Evolutionary conservation across 345 rosid genomes (phyloP), one percentile per base, ranked within the genome.

Genomic region (Boechera stricta): DNA sequence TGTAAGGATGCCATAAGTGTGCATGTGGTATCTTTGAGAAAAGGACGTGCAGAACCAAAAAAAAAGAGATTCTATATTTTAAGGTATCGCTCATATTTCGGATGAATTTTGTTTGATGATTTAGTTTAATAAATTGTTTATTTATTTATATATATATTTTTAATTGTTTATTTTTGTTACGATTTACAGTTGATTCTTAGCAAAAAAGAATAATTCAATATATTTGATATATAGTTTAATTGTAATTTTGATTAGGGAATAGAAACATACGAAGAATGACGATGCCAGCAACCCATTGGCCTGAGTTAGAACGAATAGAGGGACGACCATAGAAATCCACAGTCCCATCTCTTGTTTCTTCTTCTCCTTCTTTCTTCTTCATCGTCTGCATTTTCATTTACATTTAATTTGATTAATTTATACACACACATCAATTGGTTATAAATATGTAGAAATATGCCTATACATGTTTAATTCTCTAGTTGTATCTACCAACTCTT

Each of bases 231-330:
- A 11, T 28, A 41, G 39, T 51, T 35, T 4, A 47, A 15, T 5
- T 15, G 8, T 47, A 15, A 47, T 47, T 47, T 47, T 16, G 39
- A 54, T 15, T 11, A 75, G 64, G 21, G 47, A 58, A 51, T 16
- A 44, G 44, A 61, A 47, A 72, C 97, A 80, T 87, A 93, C 98
- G 65, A 5, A 93, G 87, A 29, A 93, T 86, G 88, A 93, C 81
- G 71, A 72, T 82, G 69, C 94, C 98, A 52, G 98, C 98, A 64
- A 71, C 71, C 98, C 98, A 93, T 56, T 83, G 79, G 65, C 98
- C 98, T 39, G 97, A 87, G 59, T 72, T 86, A 32, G 73, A 70
- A 76, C 80, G 86, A 58, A 90, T 84, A 18, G 94, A 93, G 16
- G 91, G 89, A 32, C 83, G 86, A 28, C 98, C 97, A 39, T 87